Evolutionary conservation across 2,329 filamentous ascomycete species (phyloP).

Genomic region (Chalara sp.): DNA sequence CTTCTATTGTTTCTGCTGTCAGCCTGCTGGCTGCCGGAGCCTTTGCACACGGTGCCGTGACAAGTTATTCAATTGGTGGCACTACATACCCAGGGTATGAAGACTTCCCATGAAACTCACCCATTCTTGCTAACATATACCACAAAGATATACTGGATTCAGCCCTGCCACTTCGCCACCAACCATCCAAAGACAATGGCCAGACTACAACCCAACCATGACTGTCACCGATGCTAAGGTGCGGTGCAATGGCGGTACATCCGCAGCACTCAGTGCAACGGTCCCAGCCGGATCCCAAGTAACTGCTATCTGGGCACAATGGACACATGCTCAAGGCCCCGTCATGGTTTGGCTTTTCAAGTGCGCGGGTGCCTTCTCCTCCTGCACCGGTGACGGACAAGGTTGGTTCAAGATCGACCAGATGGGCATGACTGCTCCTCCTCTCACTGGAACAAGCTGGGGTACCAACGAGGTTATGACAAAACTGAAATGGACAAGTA

Average conservation of each 20-base stretch:
- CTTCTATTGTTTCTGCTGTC: conserved; percentile 27
- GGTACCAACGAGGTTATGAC: conserved; percentile 39
- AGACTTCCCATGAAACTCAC: not conserved
- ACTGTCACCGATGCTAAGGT: conserved; percentile 41
- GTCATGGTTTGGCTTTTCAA: conserved; percentile 53
- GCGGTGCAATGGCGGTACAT: conserved; percentile 48
- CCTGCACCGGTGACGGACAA: conserved; percentile 44
- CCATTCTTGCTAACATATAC: not conserved
- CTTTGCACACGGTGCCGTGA: conserved; percentile 34
- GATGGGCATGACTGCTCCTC: conserved; percentile 39
- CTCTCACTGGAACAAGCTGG: conserved; percentile 39
- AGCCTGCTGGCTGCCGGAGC: conserved; percentile 24
- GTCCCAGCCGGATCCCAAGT: conserved; percentile 41
- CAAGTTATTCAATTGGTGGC: conserved; percentile 40
- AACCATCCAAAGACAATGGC: conserved; percentile 53
- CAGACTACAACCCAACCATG: conserved; percentile 47
- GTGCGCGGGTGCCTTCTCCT: conserved; percentile 39
- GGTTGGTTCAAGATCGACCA: conserved; percentile 56
- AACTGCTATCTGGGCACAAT: conserved; percentile 46
- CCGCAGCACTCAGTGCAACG: conserved; percentile 37
- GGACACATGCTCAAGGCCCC: conserved; percentile 52
- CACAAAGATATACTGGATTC: conserved; percentile 34
- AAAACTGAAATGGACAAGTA: conserved; percentile 41
- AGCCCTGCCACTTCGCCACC: conserved; percentile 39
- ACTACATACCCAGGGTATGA: conserved; percentile 36